These are phyloP conservation scores for Backusella sp. DNA, from an alignment of 192 early-diverging fungal species.

Conservation along the genomic window DNA sequence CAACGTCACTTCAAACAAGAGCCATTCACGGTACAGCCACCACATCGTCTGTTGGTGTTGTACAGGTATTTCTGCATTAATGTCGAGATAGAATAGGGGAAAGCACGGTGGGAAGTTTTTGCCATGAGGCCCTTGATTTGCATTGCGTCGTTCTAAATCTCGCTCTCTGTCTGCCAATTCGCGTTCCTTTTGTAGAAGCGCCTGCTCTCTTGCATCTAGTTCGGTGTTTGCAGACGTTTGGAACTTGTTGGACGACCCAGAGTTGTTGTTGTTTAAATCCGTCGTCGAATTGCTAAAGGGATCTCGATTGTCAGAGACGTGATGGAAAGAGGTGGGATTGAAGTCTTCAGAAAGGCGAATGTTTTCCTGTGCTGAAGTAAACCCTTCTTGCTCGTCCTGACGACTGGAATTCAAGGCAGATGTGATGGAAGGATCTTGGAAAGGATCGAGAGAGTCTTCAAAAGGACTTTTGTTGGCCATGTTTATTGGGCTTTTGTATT, in stretches of 20 bases:
- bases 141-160: constrained; percentile 63
- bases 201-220: constrained; percentile 60
- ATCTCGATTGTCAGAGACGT: constrained; percentile 20
- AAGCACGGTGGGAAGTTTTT: constrained; percentile 85
- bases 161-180: constrained; percentile 77
- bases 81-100: constrained; percentile 80
- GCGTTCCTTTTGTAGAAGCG: constrained; percentile 69
- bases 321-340: constrained; percentile 21
- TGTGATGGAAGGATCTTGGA: constrained; percentile 41
- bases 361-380: not conserved
- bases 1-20: constrained; percentile 67
- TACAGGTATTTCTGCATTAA: constrained; percentile 68
- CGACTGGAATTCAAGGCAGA: constrained; percentile 32
- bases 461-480: constrained; percentile 25
- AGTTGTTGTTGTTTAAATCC: not conserved
- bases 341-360: constrained; percentile 19
- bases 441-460: constrained; percentile 37
- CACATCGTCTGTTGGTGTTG: constrained; percentile 61
- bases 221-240: not conserved
- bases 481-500: not conserved
- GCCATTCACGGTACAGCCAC: constrained; percentile 74
- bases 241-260: not conserved
- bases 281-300: constrained; percentile 17
- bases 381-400: constrained; percentile 13
- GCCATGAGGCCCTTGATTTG: constrained; percentile 44